Conservation (phyloP, 2,329 filamentous ascomycete species). For the Cladosporium sp. region DNA sequence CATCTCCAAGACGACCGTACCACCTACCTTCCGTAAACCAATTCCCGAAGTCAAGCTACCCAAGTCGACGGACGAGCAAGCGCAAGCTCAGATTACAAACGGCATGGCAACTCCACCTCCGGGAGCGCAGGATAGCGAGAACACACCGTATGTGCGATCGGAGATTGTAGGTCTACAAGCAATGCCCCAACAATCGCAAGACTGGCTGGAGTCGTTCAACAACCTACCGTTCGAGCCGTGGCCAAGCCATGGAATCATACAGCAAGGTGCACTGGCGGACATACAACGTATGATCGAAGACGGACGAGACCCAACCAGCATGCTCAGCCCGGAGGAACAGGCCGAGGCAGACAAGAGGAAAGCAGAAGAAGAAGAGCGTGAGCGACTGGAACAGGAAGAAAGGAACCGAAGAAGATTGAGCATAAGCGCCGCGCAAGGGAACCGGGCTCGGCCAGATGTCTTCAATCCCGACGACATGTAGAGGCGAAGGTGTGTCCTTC, state of each 20-base stretch:
- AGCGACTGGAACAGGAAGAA: slow-evolving; percentile 36
- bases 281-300: slow-evolving; percentile 62
- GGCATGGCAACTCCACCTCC: slow-evolving; percentile 34
- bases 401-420: slow-evolving; percentile 20
- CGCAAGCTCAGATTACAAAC: slow-evolving; percentile 31
- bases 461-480: slow-evolving; percentile 39
- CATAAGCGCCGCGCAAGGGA: slow-evolving; percentile 19
- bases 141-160: slow-evolving; percentile 19
- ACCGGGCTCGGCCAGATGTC: slow-evolving; percentile 26
- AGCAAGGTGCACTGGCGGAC: slow-evolving; percentile 63
- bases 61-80: slow-evolving; percentile 16
- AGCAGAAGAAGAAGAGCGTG: slow-evolving; percentile 43
- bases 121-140: slow-evolving; percentile 22
- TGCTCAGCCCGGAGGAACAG: slow-evolving; percentile 46
- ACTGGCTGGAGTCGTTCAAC: slow-evolving; percentile 53
- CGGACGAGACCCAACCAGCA: slow-evolving; percentile 59
- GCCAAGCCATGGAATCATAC: slow-evolving; percentile 71
- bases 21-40: slow-evolving; percentile 54
- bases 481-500: not conserved
- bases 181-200: slow-evolving; percentile 28
- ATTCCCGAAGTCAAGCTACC: slow-evolving; percentile 22
- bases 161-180: slow-evolving; percentile 26
- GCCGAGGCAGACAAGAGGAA: slow-evolving; percentile 37
- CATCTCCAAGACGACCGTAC: slow-evolving; percentile 77
- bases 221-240: slow-evolving; percentile 69